A percentile compares a stretch with the other conserved stretches of the same genome.
These are phyloP conservation scores for Rhodomyrtus tomentosa DNA, from an alignment of 345 rosid species.

Conservation along the genomic window DNA sequence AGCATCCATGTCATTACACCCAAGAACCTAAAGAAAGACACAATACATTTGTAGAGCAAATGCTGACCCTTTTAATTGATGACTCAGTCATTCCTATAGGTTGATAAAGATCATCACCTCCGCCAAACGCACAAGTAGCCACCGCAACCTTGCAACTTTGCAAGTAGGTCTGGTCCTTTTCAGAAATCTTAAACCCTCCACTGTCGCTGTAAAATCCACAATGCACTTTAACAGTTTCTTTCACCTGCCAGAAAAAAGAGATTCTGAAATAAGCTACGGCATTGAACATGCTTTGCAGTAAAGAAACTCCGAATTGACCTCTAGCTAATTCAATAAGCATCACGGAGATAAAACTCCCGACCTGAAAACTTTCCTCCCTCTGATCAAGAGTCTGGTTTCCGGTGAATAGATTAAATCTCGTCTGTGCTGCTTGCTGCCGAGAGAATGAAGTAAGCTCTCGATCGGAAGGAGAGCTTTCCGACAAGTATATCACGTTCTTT, in stretches of 20 bases:
- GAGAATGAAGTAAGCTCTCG: conserved; percentile 10
- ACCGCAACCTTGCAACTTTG: conserved; percentile 50
- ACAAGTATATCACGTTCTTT: conserved; percentile 44
- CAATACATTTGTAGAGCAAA: background rate
- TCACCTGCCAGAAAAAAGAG: conserved; percentile 37
- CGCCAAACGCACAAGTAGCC: conserved; percentile 95
- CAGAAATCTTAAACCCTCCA: conserved; percentile 67
- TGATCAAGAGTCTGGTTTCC: conserved; percentile 73
- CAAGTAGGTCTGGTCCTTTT: conserved; percentile 62
- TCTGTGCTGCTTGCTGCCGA: conserved; percentile 18
- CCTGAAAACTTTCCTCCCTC: conserved; percentile 83
- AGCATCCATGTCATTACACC: conserved; percentile 11
- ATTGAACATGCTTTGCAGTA: background rate
- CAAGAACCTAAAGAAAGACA: background rate
- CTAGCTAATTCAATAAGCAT: background rate
- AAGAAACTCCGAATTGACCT: background rate
- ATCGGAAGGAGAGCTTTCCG: conserved; percentile 14
- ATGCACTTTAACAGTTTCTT: conserved; percentile 48
- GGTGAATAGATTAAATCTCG: conserved; percentile 69
- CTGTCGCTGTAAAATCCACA: conserved; percentile 77
- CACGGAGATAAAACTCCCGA: background rate
- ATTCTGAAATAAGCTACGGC: conserved; percentile 3
- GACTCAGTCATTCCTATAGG: conserved; percentile 81
- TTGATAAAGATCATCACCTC: conserved; percentile 92
- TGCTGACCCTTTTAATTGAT: conserved; percentile 59